Evolutionary conservation across 2,329 filamentous ascomycete species (phyloP).

Genomic region (Blastomyces silverae): DNA sequence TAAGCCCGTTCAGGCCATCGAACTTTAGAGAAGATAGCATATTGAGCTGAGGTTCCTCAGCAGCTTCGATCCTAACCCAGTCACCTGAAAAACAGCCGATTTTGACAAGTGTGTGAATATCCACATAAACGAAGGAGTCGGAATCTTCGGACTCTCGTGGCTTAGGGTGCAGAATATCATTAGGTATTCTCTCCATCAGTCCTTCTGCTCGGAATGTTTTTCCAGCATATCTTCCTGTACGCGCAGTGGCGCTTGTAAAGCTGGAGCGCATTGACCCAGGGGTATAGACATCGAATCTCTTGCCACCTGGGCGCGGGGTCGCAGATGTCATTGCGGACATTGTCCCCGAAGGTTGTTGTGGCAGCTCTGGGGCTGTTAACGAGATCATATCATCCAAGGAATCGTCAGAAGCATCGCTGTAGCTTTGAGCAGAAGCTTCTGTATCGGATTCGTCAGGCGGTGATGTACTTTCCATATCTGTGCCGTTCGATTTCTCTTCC

Average conservation of each 20-base stretch:
- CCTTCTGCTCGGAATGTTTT: conserved; percentile 81
- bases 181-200: conserved; percentile 62
- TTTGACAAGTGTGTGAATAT: conserved; percentile 75
- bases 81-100: conserved; percentile 97
- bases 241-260: conserved; percentile 75
- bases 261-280: conserved; percentile 85
- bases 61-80: conserved; percentile 80
- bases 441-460: conserved; percentile 58
- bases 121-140: conserved; percentile 79
- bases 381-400: conserved; percentile 92
- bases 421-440: conserved; percentile 41
- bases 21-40: conserved; percentile 59
- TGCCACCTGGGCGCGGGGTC: conserved; percentile 68
- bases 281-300: conserved; percentile 65
- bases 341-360: conserved; percentile 69
- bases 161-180: conserved; percentile 76
- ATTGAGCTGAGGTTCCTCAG: conserved; percentile 58
- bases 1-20: conserved; percentile 37
- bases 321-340: conserved; percentile 73
- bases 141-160: conserved; percentile 80
- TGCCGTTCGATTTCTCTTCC: conserved; percentile 58
- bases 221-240: conserved; percentile 63
- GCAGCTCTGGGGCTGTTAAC: conserved; percentile 68
- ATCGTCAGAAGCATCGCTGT: conserved; percentile 82
- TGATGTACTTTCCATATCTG: conserved; percentile 49